A percentile compares a stretch with the other conserved stretches of the same genome.
These are phyloP conservation scores for Lactarius evosmus DNA, from an alignment of 768 basidiomycete species.

Conservation along the genomic window DNA sequence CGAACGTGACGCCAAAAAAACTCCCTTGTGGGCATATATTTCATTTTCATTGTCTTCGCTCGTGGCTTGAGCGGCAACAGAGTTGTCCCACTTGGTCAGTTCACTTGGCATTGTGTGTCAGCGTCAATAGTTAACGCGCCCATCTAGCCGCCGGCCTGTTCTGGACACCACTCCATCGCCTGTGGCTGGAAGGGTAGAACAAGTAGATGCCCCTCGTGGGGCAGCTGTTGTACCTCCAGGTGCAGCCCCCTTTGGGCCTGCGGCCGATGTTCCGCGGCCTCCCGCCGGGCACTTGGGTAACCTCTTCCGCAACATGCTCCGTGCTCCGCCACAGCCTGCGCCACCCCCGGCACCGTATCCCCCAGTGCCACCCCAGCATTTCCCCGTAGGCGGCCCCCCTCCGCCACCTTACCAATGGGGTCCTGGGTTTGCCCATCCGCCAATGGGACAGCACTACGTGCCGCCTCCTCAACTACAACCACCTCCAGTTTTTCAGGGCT, in stretches of 20 bases:
- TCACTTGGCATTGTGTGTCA: slow-evolving; percentile 8
- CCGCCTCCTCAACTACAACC: slow-evolving; percentile 26
- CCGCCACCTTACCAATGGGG: slow-evolving; percentile 56
- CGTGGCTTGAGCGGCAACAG: slow-evolving; percentile 98
- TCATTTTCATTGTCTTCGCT: slow-evolving; percentile 95
- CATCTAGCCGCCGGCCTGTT: slow-evolving; percentile 28
- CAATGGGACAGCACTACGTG: slow-evolving; percentile 40
- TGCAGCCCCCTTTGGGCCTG: slow-evolving; percentile 34
- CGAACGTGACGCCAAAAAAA: slow-evolving; percentile 95
- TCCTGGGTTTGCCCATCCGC: slow-evolving; percentile 59
- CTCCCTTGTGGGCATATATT: slow-evolving; percentile 96
- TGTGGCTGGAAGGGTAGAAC: slow-evolving; percentile 18
- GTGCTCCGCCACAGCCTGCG: slow-evolving; percentile 23
- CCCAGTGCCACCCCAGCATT: slow-evolving; percentile 25
- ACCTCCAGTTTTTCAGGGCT: slow-evolving; percentile 27
- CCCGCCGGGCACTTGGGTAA: slow-evolving; percentile 33
- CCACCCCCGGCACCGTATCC: slow-evolving; percentile 27
- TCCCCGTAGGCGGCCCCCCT: slow-evolving; percentile 36
- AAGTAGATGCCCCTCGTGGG: slow-evolving; percentile 23
- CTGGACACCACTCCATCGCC: slow-evolving; percentile 19
- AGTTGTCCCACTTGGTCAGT: slow-evolving; percentile 97
- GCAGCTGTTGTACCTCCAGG: slow-evolving; percentile 33
- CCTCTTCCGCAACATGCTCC: slow-evolving; percentile 23
- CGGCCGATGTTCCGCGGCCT: slow-evolving; percentile 40
- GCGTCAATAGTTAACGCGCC: slow-evolving; percentile 12